Percentiles rank a stretch among this genome's conserved stretches.
phyloP scores from a whole-genome alignment of 2,329 filamentous ascomycete species.

The Seiridium unicorne region DNA sequence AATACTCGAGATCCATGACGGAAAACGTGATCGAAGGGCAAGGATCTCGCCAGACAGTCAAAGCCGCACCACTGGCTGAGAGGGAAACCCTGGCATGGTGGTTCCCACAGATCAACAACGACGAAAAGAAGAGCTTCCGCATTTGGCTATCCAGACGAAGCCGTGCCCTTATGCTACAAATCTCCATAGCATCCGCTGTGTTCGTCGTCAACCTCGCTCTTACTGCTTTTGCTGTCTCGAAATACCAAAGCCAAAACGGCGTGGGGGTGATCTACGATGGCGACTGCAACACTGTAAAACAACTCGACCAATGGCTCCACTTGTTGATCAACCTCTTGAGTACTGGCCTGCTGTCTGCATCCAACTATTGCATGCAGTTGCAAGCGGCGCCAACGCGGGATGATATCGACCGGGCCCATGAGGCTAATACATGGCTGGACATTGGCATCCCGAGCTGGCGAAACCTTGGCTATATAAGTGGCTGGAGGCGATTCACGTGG shows the following conservation, averaged over 20 bases:
- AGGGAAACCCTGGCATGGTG: slow-evolving; percentile 1
- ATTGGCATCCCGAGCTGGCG: slow-evolving; percentile 14
- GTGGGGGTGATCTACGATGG: slow-evolving; percentile 2
- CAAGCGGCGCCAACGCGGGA: slow-evolving; percentile 29
- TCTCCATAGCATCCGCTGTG: slow-evolving; percentile 9
- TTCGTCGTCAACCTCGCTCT: slow-evolving; percentile 16
- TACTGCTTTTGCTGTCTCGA: background rate
- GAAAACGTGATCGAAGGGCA: background rate
- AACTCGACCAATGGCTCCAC: slow-evolving; percentile 23
- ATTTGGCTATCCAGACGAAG: slow-evolving; percentile 13
- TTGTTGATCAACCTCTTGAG: slow-evolving; percentile 28
- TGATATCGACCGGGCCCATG: slow-evolving; percentile 24
- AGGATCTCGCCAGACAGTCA: background rate
- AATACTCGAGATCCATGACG: too few species aligned
- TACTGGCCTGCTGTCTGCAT: slow-evolving; percentile 29
- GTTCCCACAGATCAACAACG: slow-evolving; percentile 14
- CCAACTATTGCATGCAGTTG: slow-evolving; percentile 36
- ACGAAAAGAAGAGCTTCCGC: slow-evolving; percentile 10
- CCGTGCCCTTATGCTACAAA: slow-evolving; percentile 15
- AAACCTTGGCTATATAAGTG: slow-evolving; percentile 13
- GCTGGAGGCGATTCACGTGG: slow-evolving; percentile 11
- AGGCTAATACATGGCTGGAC: slow-evolving; percentile 11
- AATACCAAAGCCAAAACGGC: background rate
- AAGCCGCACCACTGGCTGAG: background rate
- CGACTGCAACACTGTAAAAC: slow-evolving; percentile 3